Base-by-base conservation (phyloP, 2,329 filamentous ascomycete genomes). In the Cytospora schulzeri region DNA sequence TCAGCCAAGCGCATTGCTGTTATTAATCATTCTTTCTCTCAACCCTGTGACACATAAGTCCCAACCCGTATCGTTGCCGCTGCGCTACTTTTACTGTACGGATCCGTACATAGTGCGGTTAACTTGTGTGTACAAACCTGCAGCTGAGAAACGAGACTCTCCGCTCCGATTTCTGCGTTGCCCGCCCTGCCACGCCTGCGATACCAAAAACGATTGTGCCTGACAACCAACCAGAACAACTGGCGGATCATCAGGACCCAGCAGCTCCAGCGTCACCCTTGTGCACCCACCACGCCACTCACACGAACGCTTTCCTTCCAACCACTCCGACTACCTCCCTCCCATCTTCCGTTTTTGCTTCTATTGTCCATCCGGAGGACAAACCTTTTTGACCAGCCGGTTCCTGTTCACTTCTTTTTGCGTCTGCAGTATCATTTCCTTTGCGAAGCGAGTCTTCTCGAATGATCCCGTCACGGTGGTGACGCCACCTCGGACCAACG, bases 391-490 rank as follows among this genome's bases (percentile, higher is more conserved):
- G 24, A n/a, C n/a, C 45, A 48, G 45, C 45, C 22, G 45, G 45
- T 48, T 58, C 24, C 54, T 65, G 55, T 26, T 31, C 45, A 22
- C 26, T 60, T 12, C n/a, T 11, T 33, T 54, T 12, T 35, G 28
- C 19, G 14, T 55, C 17, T 22, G 19, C 31, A 24, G 35, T 31
- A 5, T 35, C 55, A 22, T 56, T 65, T 28, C n/a, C n/a, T n/a
- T 55, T 53, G 58, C 41, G 53, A 38, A 62, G 62, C 58, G 62
- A 67, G 58, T 38, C 57, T 65, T 54, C 56, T 65, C 67, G 67
- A 59, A 68, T 69, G 68, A 53, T 64, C 59, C 62, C 61, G 62
- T 59, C 62, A 65, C 60, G 67, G 66, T 63, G 67, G 68, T 68
- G 66, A 69, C 67, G 67, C 68, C 67, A 69, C 68, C 60, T 56